Conservation (phyloP, 1,284 basidiomycete genomes). For the Tremellales sp. region DNA sequence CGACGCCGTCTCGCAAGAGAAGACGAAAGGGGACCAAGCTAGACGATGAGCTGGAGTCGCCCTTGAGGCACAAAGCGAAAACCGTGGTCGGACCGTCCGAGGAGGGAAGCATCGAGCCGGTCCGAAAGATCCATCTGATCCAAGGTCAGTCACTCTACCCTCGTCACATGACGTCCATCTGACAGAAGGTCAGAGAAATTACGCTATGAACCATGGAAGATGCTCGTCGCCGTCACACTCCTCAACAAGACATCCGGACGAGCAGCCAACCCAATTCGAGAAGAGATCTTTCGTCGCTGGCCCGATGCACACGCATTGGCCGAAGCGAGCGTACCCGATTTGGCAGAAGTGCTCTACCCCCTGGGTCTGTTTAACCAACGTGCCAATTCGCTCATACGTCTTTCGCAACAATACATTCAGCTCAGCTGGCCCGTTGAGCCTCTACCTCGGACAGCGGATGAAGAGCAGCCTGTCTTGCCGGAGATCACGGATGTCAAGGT, state of each 20-base stretch:
- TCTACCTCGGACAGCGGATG: no score
- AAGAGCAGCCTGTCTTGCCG: no score
- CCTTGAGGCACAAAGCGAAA: no score
- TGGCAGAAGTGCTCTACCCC: conserved; percentile 23
- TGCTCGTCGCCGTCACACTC: conserved; percentile 26
- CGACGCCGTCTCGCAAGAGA: no score
- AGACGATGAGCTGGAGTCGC: no score
- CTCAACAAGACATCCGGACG: conserved; percentile 25
- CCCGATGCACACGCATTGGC: conserved; percentile 16
- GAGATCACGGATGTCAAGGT: conserved; percentile 17
- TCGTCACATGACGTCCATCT: neutral
- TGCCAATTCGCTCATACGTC: conserved; percentile 19
- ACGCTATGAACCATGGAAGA: conserved; percentile 28
- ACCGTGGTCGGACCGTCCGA: no score
- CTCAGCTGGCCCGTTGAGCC: conserved; percentile 23
- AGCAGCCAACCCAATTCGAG: conserved; percentile 22
- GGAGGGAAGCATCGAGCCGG: conserved; percentile 11
- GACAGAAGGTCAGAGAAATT: conserved; percentile 15
- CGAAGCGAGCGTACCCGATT: conserved; percentile 21
- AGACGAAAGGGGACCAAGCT: no score
- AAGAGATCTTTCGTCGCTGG: conserved; percentile 16
- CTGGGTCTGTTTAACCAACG: conserved; percentile 29
- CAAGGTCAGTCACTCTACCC: conserved; percentile 14
- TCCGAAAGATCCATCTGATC: conserved; percentile 23
- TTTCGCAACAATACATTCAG: conserved; percentile 25